phyloP scores from a whole-genome alignment of 192 early-diverging fungal genomes.

The Helicostylum pulchrum region DNA sequence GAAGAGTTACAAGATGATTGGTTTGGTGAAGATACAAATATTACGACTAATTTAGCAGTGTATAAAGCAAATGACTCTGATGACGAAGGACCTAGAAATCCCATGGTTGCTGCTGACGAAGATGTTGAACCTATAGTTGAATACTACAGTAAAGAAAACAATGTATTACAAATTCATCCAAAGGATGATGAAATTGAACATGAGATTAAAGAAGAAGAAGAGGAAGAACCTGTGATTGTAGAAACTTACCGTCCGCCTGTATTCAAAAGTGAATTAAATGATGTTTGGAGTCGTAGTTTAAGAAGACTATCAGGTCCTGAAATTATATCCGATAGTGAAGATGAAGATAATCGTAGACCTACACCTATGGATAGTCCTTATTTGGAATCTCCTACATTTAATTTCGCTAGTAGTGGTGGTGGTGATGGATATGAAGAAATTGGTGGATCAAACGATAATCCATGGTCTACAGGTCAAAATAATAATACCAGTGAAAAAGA shows the following conservation, averaged over 20 bases:
- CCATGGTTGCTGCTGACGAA: conserved; percentile 53
- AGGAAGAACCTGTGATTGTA: background rate
- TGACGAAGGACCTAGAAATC: conserved; percentile 34
- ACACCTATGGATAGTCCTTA: background rate
- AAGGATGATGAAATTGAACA: conserved; percentile 14
- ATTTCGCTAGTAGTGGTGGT: background rate
- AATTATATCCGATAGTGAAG: conserved; percentile 28
- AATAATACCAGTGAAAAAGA: background rate
- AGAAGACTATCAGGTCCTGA: conserved; percentile 28
- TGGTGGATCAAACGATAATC: conserved; percentile 28
- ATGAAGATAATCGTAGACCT: conserved; percentile 7
- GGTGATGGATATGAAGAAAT: conserved; percentile 44
- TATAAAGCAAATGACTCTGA: conserved; percentile 7
- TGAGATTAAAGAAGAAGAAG: conserved; percentile 2
- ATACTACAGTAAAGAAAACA: conserved; percentile 17
- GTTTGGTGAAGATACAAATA: conserved; percentile 31
- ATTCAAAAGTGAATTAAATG: conserved; percentile 26
- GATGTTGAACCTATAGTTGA: conserved; percentile 39
- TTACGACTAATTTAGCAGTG: background rate
- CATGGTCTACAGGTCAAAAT: conserved; percentile 17
- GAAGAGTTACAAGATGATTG: conserved; percentile 47
- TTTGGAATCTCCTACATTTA: conserved; percentile 8
- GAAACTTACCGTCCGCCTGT: background rate
- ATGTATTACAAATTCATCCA: background rate
- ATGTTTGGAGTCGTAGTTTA: conserved; percentile 33